Evolutionary conservation across 129 eudicot genomes (phyloP), one percentile per base, ranked within the genome.

Genomic region (Tagetes erecta): DNA sequence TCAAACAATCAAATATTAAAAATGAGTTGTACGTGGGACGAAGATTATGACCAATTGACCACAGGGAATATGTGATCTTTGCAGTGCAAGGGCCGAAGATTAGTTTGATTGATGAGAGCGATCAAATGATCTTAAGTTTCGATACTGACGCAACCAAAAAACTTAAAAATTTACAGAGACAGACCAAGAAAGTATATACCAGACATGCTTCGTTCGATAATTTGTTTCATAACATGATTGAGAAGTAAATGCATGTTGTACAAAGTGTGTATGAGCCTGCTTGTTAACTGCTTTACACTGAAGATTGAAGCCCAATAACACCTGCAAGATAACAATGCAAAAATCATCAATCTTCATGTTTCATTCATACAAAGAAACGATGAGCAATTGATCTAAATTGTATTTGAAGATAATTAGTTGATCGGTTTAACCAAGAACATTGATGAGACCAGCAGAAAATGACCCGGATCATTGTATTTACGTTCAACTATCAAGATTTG

Each of bases 301-400:
- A 83, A 57, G 92, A 87, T 75, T 87, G 92, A 78, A 87, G 88
- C 64, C 96, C 96, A 42, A 87, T 87, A 13, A 90, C 82, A 51
- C 96, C 92, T 90, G 90, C 75, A 35, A 81, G 62, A 78, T 33
- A 56, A 27, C 76, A n/a, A 73, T n/a, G n/a, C 31, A 62, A 70
- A 45, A 37, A 14, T 14, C 57, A 49, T 80, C 60, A 84, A 33
- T 68, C 47, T 41, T 30, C n/a, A 1, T 42, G 13, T 38, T 46
- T 46, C 13, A 11, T 35, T 5, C 8, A 62, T 62, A 62, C 27
- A 36, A 1, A 60, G 4, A 36, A 62, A 36, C 5, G 30, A 62
- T 36, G 3, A 36, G 30, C 67, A 62, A 1, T 11, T 60, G 2
- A 73, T 42, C 68, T 34, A 42, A 57, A 34, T 58, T 8, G 20